A percentile compares a stretch with the other conserved stretches of the same genome.
phyloP scores from a whole-genome alignment of 208 protist genomes.

The Angomonas deanei region DNA sequence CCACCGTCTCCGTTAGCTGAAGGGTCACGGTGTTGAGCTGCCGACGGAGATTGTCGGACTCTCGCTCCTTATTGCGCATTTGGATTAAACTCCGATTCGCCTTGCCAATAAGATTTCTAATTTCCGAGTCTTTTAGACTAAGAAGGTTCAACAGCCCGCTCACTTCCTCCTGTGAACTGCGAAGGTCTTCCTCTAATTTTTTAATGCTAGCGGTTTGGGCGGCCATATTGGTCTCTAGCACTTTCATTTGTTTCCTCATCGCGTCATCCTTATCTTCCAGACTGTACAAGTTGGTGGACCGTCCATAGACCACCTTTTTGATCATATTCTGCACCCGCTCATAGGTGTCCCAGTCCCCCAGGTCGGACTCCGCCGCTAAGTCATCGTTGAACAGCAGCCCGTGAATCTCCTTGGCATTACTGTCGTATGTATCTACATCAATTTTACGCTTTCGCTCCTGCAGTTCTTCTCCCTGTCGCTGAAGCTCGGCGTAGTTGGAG shows the following conservation, averaged over 20 bases:
- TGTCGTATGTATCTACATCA: slow-evolving; percentile 43
- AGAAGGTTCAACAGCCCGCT: slow-evolving; percentile 45
- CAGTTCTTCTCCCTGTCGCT: slow-evolving; percentile 54
- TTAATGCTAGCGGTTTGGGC: slow-evolving; percentile 9
- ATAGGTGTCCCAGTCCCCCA: slow-evolving; percentile 79
- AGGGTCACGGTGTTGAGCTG: background rate
- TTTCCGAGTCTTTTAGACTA: slow-evolving; percentile 42
- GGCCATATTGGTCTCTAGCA: slow-evolving; percentile 10
- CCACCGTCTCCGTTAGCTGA: background rate
- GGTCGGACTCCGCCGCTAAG: slow-evolving; percentile 17
- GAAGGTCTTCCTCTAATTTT: slow-evolving; percentile 14
- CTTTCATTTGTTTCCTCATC: slow-evolving; percentile 26
- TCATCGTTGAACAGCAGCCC: slow-evolving; percentile 40
- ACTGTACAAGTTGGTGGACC: slow-evolving; percentile 17
- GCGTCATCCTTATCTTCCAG: slow-evolving; percentile 16
- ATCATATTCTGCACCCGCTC: slow-evolving; percentile 58
- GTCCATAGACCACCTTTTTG: slow-evolving; percentile 65
- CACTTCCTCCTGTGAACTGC: slow-evolving; percentile 40
- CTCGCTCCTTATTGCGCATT: slow-evolving; percentile 42
- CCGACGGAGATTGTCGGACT: slow-evolving; percentile 10
- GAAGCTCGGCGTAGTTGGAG: slow-evolving; percentile 61
- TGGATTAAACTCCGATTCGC: slow-evolving; percentile 37
- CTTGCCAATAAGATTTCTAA: slow-evolving; percentile 32
- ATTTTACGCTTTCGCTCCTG: slow-evolving; percentile 42
- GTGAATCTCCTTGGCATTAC: slow-evolving; percentile 62